Conservation (phyloP, 73 alveolate genomes). For the Tetrahymena elliotti region DNA sequence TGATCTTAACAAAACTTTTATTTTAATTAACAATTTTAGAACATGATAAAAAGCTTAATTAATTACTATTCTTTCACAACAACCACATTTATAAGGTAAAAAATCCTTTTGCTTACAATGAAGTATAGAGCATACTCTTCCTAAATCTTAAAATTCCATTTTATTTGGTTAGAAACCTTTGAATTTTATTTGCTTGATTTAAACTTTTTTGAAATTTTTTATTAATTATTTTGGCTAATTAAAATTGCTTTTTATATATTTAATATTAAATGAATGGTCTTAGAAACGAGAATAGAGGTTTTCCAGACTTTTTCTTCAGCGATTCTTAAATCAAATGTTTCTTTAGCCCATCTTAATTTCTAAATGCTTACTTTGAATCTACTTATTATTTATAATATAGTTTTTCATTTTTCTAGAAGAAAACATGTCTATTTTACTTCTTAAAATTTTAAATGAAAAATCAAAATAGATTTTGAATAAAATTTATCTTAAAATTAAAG, state of each 20-base stretch:
- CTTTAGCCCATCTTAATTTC: neutral
- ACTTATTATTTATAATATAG: no score
- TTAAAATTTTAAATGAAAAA: no score
- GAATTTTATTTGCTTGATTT: neutral
- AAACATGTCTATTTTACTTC: neutral
- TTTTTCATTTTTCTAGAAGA: neutral
- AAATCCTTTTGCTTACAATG: neutral
- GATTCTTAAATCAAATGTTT: neutral
- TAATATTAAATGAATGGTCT: neutral
- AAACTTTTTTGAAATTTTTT: neutral
- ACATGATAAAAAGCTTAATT: neutral
- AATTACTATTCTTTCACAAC: neutral
- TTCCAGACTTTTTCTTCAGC: neutral
- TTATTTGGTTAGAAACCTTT: neutral
- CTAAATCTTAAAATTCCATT: neutral
- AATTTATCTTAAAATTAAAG: no score
- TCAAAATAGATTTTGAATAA: neutral
- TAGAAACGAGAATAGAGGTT: neutral
- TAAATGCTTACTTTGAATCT: neutral
- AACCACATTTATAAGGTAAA: neutral
- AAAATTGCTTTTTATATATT: neutral
- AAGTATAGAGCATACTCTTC: neutral
- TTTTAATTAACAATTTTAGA: neutral
- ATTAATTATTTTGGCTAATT: neutral
- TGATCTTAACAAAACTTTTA: neutral